These are phyloP conservation scores for Boletus rex-veris DNA, from an alignment of 768 basidiomycete species.

Conservation along the genomic window DNA sequence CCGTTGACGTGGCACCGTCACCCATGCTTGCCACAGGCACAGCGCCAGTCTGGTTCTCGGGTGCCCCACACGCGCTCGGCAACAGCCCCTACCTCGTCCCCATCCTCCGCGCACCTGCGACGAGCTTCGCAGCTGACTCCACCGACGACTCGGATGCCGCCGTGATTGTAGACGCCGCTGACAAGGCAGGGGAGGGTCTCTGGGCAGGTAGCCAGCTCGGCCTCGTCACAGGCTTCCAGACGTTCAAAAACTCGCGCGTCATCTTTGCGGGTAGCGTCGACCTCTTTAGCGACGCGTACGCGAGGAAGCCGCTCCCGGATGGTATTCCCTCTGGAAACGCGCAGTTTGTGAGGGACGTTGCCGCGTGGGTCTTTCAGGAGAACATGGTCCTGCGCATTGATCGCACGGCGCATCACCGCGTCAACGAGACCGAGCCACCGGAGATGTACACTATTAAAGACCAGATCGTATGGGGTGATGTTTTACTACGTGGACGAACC, in stretches of 20 bases:
- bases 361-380: conserved; percentile 91
- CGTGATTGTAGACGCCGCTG: conserved; percentile 63
- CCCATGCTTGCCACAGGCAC: conserved; percentile 47
- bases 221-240: conserved; percentile 88
- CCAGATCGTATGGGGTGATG: conserved; percentile 52
- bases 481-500: not conserved
- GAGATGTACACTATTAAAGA: conserved; percentile 87
- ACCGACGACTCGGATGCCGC: conserved; percentile 55
- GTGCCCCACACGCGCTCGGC: conserved; percentile 59
- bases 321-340: conserved; percentile 70
- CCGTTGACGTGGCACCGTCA: conserved; percentile 49
- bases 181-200: conserved; percentile 72
- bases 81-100: conserved; percentile 80
- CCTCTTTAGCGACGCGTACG: conserved; percentile 74
- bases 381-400: conserved; percentile 77
- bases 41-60: conserved; percentile 73
- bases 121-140: conserved; percentile 74
- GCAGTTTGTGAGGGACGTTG: conserved; percentile 69
- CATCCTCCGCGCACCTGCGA: conserved; percentile 70
- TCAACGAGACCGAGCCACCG: conserved; percentile 56
- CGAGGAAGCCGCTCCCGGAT: conserved; percentile 57
- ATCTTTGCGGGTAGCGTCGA: conserved; percentile 81
- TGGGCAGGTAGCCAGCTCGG: conserved; percentile 79
- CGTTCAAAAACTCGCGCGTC: conserved; percentile 68
- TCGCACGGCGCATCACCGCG: conserved; percentile 64